These are phyloP conservation scores for Microthyrium microscopicum DNA, from an alignment of 2,329 filamentous ascomycete genomes.

Conservation along the genomic window DNA sequence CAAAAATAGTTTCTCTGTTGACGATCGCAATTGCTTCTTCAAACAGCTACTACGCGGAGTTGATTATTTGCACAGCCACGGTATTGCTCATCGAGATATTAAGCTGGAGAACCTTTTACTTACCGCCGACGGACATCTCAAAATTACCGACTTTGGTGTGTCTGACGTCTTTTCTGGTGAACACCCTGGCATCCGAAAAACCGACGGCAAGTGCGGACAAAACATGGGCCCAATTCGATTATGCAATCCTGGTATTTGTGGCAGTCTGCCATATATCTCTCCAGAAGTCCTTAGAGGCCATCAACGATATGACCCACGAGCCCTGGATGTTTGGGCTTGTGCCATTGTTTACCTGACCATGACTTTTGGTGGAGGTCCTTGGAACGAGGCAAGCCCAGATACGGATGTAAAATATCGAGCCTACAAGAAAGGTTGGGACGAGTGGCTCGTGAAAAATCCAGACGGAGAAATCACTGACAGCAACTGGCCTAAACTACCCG, in stretches of 20 bases:
- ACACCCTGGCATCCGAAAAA: conserved; percentile 60
- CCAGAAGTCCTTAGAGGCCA: conserved; percentile 50
- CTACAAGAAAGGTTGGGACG: conserved; percentile 51
- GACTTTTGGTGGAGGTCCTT: conserved; percentile 54
- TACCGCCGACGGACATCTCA: conserved; percentile 62
- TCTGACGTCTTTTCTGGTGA: conserved; percentile 72
- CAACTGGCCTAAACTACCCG: conserved; percentile 21
- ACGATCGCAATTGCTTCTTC: conserved; percentile 69
- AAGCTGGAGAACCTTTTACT: conserved; percentile 79
- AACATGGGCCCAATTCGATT: conserved; percentile 55
- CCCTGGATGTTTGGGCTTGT: conserved; percentile 73
- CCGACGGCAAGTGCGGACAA: conserved; percentile 56
- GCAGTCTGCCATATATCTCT: conserved; percentile 72
- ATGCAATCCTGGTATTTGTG: conserved; percentile 67
- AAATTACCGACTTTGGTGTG: conserved; percentile 84
- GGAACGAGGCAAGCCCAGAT: conserved; percentile 46
- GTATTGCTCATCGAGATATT: conserved; percentile 80
- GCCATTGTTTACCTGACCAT: conserved; percentile 71
- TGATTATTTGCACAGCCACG: conserved; percentile 63
- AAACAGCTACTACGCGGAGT: conserved; percentile 77
- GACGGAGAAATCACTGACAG: conserved; percentile 35
- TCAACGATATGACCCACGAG: conserved; percentile 53
- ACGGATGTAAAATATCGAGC: conserved; percentile 41
- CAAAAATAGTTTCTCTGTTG: conserved; percentile 37
- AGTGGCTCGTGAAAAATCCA: conserved; percentile 43